Conservation (phyloP, 768 basidiomycete species). For the Gautieria morchelliformis region DNA sequence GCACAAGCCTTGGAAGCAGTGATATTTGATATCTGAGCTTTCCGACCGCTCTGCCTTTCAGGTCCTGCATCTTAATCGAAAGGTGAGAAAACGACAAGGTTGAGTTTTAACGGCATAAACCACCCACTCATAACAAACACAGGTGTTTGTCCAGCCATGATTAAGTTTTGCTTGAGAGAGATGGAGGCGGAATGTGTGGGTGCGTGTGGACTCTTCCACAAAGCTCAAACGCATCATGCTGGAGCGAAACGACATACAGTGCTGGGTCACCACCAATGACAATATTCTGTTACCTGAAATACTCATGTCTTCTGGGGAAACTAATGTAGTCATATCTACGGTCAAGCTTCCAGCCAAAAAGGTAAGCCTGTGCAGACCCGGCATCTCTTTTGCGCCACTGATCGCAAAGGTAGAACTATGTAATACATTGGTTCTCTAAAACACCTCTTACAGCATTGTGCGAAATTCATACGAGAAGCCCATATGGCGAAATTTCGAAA, state of each 20-base stretch:
- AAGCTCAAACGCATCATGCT: neutral
- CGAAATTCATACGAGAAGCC: neutral
- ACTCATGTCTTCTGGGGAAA: neutral
- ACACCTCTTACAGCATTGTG: constrained; percentile 2
- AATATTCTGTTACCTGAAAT: neutral
- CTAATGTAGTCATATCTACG: neutral
- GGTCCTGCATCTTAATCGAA: constrained; percentile 70
- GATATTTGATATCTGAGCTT: constrained; percentile 95
- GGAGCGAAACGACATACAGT: constrained; percentile 1
- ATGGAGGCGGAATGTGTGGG: neutral
- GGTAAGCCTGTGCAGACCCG: neutral
- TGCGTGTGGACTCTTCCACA: neutral
- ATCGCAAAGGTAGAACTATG: neutral
- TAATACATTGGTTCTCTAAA: constrained; percentile 4
- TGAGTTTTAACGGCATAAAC: neutral
- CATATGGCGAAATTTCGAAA: neutral
- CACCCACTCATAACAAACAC: constrained; percentile 75
- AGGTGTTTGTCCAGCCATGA: constrained; percentile 49
- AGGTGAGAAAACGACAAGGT: neutral
- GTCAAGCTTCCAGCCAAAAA: neutral
- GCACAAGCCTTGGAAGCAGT: constrained; percentile 81
- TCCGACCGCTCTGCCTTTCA: constrained; percentile 87
- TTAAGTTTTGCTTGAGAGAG: neutral
- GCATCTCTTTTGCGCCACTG: neutral
- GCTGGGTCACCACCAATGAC: constrained; percentile 2